Conservation (phyloP, 768 basidiomycete genomes). For the Russula earlei region DNA sequence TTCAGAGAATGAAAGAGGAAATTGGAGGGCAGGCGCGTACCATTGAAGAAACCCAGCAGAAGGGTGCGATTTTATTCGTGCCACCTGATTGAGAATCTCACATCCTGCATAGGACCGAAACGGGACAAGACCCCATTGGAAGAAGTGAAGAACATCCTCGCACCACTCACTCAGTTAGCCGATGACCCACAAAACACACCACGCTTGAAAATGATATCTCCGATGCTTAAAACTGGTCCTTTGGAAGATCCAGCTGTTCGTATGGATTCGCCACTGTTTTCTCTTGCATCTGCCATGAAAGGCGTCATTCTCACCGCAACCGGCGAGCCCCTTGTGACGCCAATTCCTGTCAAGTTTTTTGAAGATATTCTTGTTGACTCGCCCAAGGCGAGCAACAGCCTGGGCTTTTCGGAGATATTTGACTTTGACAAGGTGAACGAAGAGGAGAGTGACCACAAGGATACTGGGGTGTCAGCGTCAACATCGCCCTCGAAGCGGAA, state of each 20-base stretch:
- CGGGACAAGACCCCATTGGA: constrained; percentile 56
- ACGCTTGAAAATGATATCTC: constrained; percentile 21
- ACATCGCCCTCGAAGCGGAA: constrained; percentile 30
- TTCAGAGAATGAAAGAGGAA: constrained; percentile 39
- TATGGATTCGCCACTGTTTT: constrained; percentile 21
- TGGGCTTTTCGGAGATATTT: constrained; percentile 73
- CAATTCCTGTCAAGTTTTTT: constrained; percentile 56
- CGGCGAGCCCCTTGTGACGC: constrained; percentile 65
- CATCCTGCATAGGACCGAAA: constrained; percentile 27
- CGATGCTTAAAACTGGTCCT: constrained; percentile 14
- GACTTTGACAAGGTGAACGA: constrained; percentile 40
- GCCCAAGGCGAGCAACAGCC: constrained; percentile 36
- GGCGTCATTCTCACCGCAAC: constrained; percentile 73
- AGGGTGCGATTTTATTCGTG: constrained; percentile 21
- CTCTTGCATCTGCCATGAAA: constrained; percentile 34
- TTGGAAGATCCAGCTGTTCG: constrained; percentile 50
- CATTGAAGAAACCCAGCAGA: constrained; percentile 32
- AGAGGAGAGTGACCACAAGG: constrained; percentile 25
- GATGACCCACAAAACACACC: constrained; percentile 23
- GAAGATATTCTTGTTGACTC: constrained; percentile 58
- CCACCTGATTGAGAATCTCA: background rate
- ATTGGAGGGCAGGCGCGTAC: constrained; percentile 41
- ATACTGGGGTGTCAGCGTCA: constrained; percentile 21
- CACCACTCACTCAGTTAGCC: constrained; percentile 36
- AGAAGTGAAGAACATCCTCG: constrained; percentile 64